phyloP scores from a whole-genome alignment of 2,329 filamentous ascomycete species.

The Alternaria ventricosa region DNA sequence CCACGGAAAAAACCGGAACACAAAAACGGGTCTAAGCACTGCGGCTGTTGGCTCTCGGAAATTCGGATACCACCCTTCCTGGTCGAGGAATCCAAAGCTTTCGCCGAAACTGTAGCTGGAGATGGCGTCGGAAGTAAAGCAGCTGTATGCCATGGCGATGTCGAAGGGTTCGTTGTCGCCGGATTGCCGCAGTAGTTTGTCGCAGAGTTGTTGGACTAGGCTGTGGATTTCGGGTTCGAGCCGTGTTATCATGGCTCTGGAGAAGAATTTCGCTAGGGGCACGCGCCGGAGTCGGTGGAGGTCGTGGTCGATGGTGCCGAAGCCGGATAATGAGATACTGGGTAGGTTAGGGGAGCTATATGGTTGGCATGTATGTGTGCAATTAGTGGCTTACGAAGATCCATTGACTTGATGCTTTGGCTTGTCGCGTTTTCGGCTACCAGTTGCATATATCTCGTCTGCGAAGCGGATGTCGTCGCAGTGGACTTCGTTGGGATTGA shows the following conservation, averaged over 20 bases:
- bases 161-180: slow-evolving; percentile 26
- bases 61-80: slow-evolving; percentile 34
- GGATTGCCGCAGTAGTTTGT: slow-evolving; percentile 29
- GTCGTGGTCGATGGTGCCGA: slow-evolving; percentile 35
- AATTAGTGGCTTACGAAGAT: slow-evolving; percentile 23
- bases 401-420: slow-evolving; percentile 36
- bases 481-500: slow-evolving; percentile 43
- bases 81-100: slow-evolving; percentile 32
- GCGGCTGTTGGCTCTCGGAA: slow-evolving; percentile 30
- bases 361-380: background rate
- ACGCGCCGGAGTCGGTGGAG: slow-evolving; percentile 41
- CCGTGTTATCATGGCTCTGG: slow-evolving; percentile 31
- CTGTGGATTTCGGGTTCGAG: slow-evolving; percentile 31
- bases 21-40: slow-evolving; percentile 27
- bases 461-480: slow-evolving; percentile 39
- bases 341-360: background rate
- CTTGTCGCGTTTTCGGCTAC: slow-evolving; percentile 32
- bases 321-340: slow-evolving; percentile 30
- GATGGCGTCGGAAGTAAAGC: slow-evolving; percentile 34
- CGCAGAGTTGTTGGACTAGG: slow-evolving; percentile 31
- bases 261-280: slow-evolving; percentile 48
- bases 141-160: slow-evolving; percentile 35
- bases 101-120: slow-evolving; percentile 33
- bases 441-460: slow-evolving; percentile 39
- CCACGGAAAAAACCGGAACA: slow-evolving; percentile 35